Evolutionary conservation across 108 stramenopile genomes (phyloP).

Genomic region (Bacterosira constricta): DNA sequence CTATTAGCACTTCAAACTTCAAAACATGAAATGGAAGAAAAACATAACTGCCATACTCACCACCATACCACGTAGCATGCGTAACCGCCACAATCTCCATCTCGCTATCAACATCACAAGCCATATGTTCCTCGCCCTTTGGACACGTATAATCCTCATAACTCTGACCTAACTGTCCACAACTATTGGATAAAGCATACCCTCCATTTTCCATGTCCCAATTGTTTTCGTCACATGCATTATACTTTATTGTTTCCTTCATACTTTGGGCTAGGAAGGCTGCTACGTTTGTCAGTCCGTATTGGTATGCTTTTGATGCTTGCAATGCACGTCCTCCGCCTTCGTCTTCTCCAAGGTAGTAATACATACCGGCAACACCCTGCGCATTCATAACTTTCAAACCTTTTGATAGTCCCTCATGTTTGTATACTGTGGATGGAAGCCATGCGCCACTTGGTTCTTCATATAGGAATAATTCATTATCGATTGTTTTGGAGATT

Average conservation of each 20-base stretch:
- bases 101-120: slow-evolving; percentile 12
- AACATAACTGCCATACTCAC: not conserved
- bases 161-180: slow-evolving; percentile 22
- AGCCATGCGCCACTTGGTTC: too few relatives aligned
- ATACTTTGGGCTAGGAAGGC: slow-evolving; percentile 47
- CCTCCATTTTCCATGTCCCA: slow-evolving; percentile 22
- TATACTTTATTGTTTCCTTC: slow-evolving; percentile 55
- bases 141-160: slow-evolving; percentile 8
- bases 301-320: too few relatives aligned
- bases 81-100: slow-evolving; percentile 19
- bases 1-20: too few relatives aligned
- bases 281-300: slow-evolving; percentile 34
- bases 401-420: too few relatives aligned
- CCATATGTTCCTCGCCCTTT: slow-evolving; percentile 18
- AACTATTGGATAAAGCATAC: slow-evolving; percentile 14
- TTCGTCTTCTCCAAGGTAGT: too few relatives aligned
- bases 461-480: too few relatives aligned
- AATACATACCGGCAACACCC: too few relatives aligned
- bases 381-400: too few relatives aligned
- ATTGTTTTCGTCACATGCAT: slow-evolving; percentile 49
- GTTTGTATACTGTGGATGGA: too few relatives aligned
- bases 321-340: too few relatives aligned
- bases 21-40: not conserved
- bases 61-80: slow-evolving; percentile 9
- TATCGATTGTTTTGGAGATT: too few relatives aligned